Base-by-base conservation (phyloP, 2,329 filamentous ascomycete genomes). In the Colletotrichum navitas region DNA sequence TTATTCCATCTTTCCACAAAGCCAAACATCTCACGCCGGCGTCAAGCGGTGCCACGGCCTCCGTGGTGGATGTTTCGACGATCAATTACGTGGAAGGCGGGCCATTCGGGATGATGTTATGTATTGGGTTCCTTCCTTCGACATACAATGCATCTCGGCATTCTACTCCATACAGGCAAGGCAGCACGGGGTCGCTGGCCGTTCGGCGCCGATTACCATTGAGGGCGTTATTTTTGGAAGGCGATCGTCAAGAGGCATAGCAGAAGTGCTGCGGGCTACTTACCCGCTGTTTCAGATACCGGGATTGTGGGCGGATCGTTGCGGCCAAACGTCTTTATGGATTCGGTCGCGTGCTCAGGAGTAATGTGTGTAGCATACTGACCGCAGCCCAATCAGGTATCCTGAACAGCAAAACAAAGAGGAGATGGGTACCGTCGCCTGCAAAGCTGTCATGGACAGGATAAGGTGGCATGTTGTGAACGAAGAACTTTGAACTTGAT, bases 281-380 rank as follows among this genome's bases (percentile, higher is more conserved):
- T 68, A 59, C 58, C 68, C 64, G 59, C 68, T 71, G 68, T 71
- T 71, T 71, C 68, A 71, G 59, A 71, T 68, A 59, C 54, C 52
- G 64, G 56, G 68, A 45, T 36, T 47, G 64, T 71, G 68, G 68
- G 64, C 68, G 64, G 64, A 58, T 68, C 64, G 58, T 39, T 52
- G 63, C 41, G n/a, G 64, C n/a, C 64, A 52, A 52, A 39, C 64
- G 65, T 47, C 68, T 52, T 58, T 71, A 56, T 61, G 49, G 32
- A 18, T 32, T 36, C 49, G 34, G 51, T 36, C 51, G 51, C 56
- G 36, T 29, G 64, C 56, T 51, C 41, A 36, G 68, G 68, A 62
- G 58, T 52, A 24, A 36, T 58, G 43, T 26, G 47, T 47, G 41
- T 34, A 58, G 58, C 64, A 63, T 43, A 49, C 64, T 59, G 64